Conservation (phyloP, 2,329 filamentous ascomycete species). For the Colletotrichum horii region DNA sequence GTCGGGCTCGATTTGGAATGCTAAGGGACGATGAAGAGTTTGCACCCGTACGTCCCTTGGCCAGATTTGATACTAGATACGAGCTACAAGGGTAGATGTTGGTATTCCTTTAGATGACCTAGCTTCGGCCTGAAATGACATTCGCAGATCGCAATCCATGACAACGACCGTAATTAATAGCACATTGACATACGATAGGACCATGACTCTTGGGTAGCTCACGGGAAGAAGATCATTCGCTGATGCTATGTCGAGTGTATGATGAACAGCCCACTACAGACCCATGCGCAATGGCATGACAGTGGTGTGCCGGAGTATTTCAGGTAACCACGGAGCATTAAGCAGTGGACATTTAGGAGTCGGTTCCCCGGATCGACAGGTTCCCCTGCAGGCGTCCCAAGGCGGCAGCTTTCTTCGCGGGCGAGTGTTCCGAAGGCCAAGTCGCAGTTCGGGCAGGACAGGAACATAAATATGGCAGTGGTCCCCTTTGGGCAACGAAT, state of each 20-base stretch:
- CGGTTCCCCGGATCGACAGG: constrained; percentile 1
- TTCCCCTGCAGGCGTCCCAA: not conserved
- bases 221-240: no score
- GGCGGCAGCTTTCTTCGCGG: not conserved
- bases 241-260: no score
- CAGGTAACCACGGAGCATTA: not conserved
- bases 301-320: not conserved
- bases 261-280: not conserved
- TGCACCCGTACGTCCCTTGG: no score
- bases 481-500: not conserved
- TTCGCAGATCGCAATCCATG: no score
- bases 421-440: not conserved
- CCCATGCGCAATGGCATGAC: constrained; percentile 3
- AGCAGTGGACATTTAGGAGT: not conserved
- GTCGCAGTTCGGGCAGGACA: not conserved
- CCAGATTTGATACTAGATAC: no score
- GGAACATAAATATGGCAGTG: not conserved
- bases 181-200: no score
- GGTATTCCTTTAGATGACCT: no score
- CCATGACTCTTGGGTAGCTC: no score
- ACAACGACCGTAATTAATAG: no score
- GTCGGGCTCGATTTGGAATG: not conserved
- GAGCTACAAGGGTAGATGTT: no score
- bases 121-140: no score
- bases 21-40: no score